Evolutionary conservation across 129 eudicot genomes (phyloP), one percentile per base, ranked within the genome.

Genomic region (Calendula officinalis): DNA sequence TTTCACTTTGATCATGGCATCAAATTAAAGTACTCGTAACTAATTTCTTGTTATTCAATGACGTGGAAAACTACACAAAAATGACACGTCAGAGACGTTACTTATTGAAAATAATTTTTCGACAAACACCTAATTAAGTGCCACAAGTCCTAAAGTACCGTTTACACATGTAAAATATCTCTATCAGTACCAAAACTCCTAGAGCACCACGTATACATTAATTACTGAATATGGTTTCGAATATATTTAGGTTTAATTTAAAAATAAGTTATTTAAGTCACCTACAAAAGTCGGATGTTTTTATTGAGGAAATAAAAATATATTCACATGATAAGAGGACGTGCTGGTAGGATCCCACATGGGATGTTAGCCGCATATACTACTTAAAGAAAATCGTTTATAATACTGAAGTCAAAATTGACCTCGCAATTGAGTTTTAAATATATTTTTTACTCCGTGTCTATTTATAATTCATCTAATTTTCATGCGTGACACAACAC

Each of bases 311-410:
- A 17, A 22, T 22, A 41, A 22, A 4, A 39, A 5, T 38, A 59
- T 8, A 38, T 35, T 14, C 13, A 57, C 30, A 7, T 39, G 37
- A 9, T 22, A 22, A 22, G 30, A 3, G 5, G 30, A 13, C 36
- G 57, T 5, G 43, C 34, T 15, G 69, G 47, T 64, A 64, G 44
- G 32, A 35, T 7, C n/a, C 44, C 22, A 17, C 70, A 9, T 36
- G 1, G 37, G 56, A 56, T 34, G 55, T 16, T 59, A 22, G 75
- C 75, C 75, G 75, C 75, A 41, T 70, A 53, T 40, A 53, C 36
- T 53, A 39, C 32, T 32, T 14, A 46, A 32, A 59, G 22, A 36
- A 8, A 10, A 27, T 13, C 10, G 8, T 10, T 17, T 40, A 47
- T 22, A 5, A 70, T 11, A 6, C 60, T 11, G n/a, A 70, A 17